Percentiles rank a stretch among this genome's conserved stretches.
phyloP scores from a whole-genome alignment of 2,329 filamentous ascomycete genomes.

The Stemphylium lycopersici region DNA sequence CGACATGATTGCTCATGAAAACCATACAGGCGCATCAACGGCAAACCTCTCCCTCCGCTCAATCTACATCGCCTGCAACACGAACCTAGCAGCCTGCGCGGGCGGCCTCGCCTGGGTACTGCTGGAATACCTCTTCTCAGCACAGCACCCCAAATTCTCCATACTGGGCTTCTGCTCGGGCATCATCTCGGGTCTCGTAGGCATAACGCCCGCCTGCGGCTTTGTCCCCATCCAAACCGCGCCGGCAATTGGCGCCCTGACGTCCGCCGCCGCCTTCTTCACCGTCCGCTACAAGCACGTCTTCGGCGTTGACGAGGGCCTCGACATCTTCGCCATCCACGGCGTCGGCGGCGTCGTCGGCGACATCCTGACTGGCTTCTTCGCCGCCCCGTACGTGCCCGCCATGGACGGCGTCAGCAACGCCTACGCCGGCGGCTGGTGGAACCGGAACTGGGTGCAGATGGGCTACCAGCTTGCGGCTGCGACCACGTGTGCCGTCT shows the following conservation, averaged over 20 bases:
- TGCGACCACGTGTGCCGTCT: constrained; percentile 61
- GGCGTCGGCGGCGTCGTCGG: constrained; percentile 65
- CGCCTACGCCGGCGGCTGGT: constrained; percentile 57
- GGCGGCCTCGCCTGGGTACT: constrained; percentile 62
- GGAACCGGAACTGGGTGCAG: constrained; percentile 60
- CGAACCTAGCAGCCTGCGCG: constrained; percentile 63
- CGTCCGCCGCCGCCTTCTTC: constrained; percentile 56
- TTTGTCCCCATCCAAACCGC: constrained; percentile 61
- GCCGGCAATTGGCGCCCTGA: constrained; percentile 60
- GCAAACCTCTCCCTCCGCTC: constrained; percentile 60
- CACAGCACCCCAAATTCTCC: constrained; percentile 58
- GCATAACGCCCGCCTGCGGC: constrained; percentile 64
- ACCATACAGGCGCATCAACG: constrained; percentile 43
- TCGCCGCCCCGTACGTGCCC: constrained; percentile 58
- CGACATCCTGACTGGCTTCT: constrained; percentile 63
- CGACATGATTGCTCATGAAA: no score
- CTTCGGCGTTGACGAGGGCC: constrained; percentile 62
- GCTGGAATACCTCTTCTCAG: constrained; percentile 59
- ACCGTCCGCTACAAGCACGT: constrained; percentile 57
- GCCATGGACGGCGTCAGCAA: constrained; percentile 60
- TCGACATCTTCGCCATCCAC: constrained; percentile 67
- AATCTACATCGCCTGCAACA: constrained; percentile 64
- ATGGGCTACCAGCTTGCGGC: constrained; percentile 64
- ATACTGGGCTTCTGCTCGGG: constrained; percentile 61
- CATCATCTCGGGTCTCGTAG: constrained; percentile 63